Conservation (phyloP, 148 eudicot genomes). For the Nepenthes mirabilis region DNA sequence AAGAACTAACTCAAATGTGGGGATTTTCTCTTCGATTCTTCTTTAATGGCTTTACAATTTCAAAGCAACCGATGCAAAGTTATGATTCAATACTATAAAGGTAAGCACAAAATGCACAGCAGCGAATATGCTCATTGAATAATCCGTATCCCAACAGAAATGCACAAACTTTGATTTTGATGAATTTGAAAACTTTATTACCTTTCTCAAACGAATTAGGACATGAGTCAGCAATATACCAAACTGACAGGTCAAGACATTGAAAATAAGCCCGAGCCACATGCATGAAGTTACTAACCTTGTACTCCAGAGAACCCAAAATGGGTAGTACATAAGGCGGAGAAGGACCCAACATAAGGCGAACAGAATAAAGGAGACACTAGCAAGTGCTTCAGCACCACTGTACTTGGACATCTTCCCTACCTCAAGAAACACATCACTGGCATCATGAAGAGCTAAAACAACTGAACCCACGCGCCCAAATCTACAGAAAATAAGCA, state of each 20-base stretch:
- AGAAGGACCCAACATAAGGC: slow-evolving; percentile 82
- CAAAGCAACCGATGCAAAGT: no score
- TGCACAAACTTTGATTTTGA: no score
- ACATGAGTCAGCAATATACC: no score
- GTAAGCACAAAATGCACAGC: no score
- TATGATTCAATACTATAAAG: no score
- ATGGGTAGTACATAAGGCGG: slow-evolving; percentile 81
- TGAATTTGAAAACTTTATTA: no score
- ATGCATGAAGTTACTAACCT: slow-evolving; percentile 31
- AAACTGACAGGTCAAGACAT: neutral
- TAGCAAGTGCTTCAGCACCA: slow-evolving; percentile 73
- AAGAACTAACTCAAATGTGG: no score
- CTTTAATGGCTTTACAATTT: no score
- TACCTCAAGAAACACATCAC: slow-evolving; percentile 81
- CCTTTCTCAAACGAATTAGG: no score
- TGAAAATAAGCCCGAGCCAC: neutral
- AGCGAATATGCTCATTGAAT: no score
- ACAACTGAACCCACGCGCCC: slow-evolving; percentile 82
- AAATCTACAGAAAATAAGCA: slow-evolving; percentile 44
- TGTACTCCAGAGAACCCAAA: slow-evolving; percentile 95
- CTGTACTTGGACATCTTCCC: slow-evolving; percentile 97
- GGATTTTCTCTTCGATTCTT: no score
- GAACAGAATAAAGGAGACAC: slow-evolving; percentile 63
- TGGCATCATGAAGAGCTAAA: slow-evolving; percentile 93
- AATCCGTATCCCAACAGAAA: no score